Evolutionary conservation across 768 basidiomycete genomes (phyloP).

Genomic region (Thelephora ganbajun): DNA sequence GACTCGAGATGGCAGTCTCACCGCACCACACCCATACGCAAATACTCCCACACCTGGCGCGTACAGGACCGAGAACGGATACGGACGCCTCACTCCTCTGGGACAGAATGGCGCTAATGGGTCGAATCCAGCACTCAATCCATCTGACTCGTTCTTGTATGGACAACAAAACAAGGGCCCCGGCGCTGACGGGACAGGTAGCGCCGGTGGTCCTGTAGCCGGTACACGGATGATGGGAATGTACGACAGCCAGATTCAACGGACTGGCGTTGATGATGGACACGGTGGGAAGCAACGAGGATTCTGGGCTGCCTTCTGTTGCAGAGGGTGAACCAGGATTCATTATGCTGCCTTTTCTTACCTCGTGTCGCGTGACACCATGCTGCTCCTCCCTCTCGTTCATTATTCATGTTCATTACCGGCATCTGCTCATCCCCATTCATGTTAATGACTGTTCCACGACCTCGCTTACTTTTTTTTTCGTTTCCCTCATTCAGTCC

Average conservation of each 20-base stretch:
- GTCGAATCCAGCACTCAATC: constrained; percentile 17
- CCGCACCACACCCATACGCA: constrained; percentile 61
- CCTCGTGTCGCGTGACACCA: not conserved
- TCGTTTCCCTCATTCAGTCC: no score
- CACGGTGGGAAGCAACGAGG: constrained; percentile 43
- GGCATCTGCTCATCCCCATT: no score
- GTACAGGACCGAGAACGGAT: constrained; percentile 33
- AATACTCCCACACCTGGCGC: constrained; percentile 42
- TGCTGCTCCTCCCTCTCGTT: not conserved
- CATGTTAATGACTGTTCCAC: no score
- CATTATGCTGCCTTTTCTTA: not conserved
- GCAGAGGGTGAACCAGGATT: constrained; percentile 32
- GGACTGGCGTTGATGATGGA: constrained; percentile 48
- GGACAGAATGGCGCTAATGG: constrained; percentile 17
- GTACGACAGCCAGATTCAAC: constrained; percentile 53
- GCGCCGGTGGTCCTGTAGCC: constrained; percentile 23
- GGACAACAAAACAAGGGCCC: constrained; percentile 30
- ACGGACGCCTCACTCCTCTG: constrained; percentile 34
- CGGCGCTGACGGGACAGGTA: constrained; percentile 35
- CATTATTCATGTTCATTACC: not conserved
- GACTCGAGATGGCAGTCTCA: constrained; percentile 26
- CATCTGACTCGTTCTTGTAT: constrained; percentile 55
- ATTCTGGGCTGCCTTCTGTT: constrained; percentile 55
- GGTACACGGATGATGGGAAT: constrained; percentile 41
- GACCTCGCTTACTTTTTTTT: no score